Conservation (phyloP, 2,329 filamentous ascomycete genomes). For the Furcasterigmium sp. region DNA sequence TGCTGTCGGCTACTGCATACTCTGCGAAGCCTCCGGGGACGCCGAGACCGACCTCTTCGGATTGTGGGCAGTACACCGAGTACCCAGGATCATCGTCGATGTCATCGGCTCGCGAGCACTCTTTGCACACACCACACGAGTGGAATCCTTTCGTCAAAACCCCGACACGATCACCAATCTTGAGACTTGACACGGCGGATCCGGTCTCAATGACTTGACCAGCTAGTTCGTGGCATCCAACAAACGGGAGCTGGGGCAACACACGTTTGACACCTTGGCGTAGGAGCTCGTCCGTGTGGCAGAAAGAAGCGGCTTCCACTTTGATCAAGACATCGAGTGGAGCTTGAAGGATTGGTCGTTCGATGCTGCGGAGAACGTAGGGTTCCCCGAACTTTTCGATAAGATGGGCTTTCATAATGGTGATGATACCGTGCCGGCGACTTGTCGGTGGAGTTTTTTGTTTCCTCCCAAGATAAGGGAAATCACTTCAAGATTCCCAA, state of each 20-base stretch:
- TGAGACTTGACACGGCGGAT: constrained; percentile 6
- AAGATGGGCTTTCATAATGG: neutral
- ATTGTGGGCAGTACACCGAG: constrained; percentile 28
- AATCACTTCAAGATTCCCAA: too few relatives aligned
- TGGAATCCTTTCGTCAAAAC: constrained; percentile 34
- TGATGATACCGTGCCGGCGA: too few relatives aligned
- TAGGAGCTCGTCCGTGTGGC: constrained; percentile 31
- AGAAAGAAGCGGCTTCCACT: constrained; percentile 40
- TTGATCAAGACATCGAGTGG: constrained; percentile 36
- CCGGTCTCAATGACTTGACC: constrained; percentile 30
- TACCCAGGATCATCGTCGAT: constrained; percentile 27
- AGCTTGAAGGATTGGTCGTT: constrained; percentile 21
- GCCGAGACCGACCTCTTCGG: constrained; percentile 17
- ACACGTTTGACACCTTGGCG: constrained; percentile 14
- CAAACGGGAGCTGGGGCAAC: constrained; percentile 30
- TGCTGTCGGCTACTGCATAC: constrained; percentile 34
- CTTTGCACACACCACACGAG: constrained; percentile 33
- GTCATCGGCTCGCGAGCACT: constrained; percentile 21
- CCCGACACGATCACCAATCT: constrained; percentile 27
- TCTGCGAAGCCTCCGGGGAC: constrained; percentile 31
- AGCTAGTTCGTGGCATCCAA: constrained; percentile 39
- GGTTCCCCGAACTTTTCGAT: constrained; percentile 33
- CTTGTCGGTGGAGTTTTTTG: too few relatives aligned
- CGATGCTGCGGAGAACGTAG: constrained; percentile 27
- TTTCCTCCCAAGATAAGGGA: too few relatives aligned